A percentile compares a stretch with the other conserved stretches of the same genome.
Conservation (phyloP, 164 flowering plant species). For the Echeveria elegans region DNA sequence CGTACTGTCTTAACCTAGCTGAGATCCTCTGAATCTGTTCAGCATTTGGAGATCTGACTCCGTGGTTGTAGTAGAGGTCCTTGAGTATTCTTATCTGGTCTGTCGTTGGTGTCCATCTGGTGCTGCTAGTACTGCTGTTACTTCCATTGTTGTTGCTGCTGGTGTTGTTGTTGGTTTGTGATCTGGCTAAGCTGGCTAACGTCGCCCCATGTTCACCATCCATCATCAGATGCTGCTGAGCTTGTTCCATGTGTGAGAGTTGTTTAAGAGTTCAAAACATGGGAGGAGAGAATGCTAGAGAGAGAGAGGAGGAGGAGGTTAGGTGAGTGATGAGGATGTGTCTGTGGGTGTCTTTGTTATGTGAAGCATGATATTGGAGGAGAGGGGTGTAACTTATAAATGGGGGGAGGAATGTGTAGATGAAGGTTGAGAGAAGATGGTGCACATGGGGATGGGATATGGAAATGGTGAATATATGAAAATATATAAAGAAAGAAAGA, state of each 20-base stretch:
- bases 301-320: neutral
- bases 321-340: neutral
- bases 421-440: slow-evolving; percentile 2
- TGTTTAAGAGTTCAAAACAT: neutral
- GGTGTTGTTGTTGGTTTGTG: slow-evolving; percentile 16
- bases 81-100: slow-evolving; percentile 86
- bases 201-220: neutral
- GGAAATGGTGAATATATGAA: neutral
- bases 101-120: slow-evolving; percentile 91
- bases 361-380: slow-evolving; percentile 8
- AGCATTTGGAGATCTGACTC: slow-evolving; percentile 80
- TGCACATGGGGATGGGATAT: slow-evolving; percentile 22
- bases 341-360: neutral
- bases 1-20: slow-evolving; percentile 72
- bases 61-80: slow-evolving; percentile 88
- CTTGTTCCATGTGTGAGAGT: neutral
- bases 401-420: slow-evolving; percentile 12
- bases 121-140: slow-evolving; percentile 54
- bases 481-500: neutral
- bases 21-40: slow-evolving; percentile 92
- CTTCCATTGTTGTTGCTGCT: neutral
- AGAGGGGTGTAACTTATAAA: slow-evolving; percentile 6
- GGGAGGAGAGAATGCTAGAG: neutral
- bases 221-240: neutral
- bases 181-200: neutral